Percentiles rank a stretch among this genome's conserved stretches.
These are phyloP conservation scores for Solanum sitiens DNA, from an alignment of 257 asterid genomes.

Conservation along the genomic window DNA sequence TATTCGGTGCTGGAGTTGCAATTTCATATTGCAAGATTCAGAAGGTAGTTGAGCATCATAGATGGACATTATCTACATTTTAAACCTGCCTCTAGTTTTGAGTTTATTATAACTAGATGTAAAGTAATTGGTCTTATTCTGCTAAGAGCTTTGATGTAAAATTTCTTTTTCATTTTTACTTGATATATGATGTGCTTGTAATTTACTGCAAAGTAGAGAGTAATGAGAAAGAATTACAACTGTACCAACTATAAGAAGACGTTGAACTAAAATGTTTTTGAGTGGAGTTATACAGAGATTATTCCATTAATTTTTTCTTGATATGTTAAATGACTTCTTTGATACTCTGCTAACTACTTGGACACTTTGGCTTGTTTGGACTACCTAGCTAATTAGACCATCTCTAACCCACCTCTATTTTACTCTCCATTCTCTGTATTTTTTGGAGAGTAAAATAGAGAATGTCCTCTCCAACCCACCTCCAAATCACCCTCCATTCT, in stretches of 20 bases:
- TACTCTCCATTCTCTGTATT: too few species aligned
- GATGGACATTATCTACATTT: background rate
- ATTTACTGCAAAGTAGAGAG: background rate
- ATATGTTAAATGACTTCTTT: background rate
- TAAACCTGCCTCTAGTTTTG: background rate
- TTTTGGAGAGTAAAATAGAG: too few species aligned
- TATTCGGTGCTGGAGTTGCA: too few species aligned
- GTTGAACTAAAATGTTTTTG: background rate
- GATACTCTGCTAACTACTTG: background rate
- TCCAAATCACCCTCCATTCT: too few species aligned
- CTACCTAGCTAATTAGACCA: background rate
- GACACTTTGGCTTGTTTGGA: background rate
- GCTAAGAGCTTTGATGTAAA: background rate
- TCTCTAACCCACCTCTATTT: too few species aligned
- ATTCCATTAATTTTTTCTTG: background rate
- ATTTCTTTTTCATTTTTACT: background rate
- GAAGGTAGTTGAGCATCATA: background rate
- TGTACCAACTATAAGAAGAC: background rate
- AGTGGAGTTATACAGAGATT: background rate
- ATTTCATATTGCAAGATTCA: background rate
- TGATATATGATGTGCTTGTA: background rate
- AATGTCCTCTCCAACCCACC: background rate
- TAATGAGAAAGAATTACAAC: background rate
- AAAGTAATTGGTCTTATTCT: background rate
- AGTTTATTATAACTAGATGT: background rate